Evolutionary conservation across 176 grass and related monocot genomes (phyloP), one percentile per base, ranked within the genome.

Genomic region (Triticum dicoccoides): DNA sequence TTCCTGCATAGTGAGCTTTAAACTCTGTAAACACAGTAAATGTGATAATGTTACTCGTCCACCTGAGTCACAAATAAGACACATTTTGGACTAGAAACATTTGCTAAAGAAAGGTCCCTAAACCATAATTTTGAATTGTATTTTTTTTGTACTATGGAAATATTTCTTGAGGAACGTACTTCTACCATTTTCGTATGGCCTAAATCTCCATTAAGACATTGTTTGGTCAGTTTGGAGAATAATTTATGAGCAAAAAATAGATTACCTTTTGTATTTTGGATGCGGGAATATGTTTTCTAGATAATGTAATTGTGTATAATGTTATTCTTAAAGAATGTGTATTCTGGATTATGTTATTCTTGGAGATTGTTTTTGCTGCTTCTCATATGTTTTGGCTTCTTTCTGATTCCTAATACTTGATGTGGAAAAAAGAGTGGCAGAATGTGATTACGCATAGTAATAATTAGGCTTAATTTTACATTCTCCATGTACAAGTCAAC

Each of bases 311-410:
- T 65, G 15, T 65, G 25, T 67, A 32, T 67, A 18, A 67, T 64
- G 21, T 3, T 79, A 27, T 80, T 29, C 12, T 25, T 17, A 65
- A 23, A 47, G 41, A 44, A 42, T 23, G 25, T 29, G 1, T 45
- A 63, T 49, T 32, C 8, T 71, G 33, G 15, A 38, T 69, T 37
- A 17, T 37, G 15, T 38, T 69, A 69, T 38, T 69, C 33, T 21
- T 20, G 38, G 33, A 69, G 33, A 21, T 41, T 41, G 17, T 79
- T 79, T 23, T 20, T 29, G 65, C 76, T 39, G 54, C 5, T 49
- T 34, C 17, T 67, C 41, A 34, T 81, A 49, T 68, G 24, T 68
- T 80, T 44, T 81, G 29, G 29, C 79, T 81, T 67, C 29, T 61
- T 59, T 23, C 6, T 78, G 56, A 12, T 61, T 32, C 52, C 33